phyloP scores from a whole-genome alignment of 768 basidiomycete species.

The Agaricus subrufescens region DNA sequence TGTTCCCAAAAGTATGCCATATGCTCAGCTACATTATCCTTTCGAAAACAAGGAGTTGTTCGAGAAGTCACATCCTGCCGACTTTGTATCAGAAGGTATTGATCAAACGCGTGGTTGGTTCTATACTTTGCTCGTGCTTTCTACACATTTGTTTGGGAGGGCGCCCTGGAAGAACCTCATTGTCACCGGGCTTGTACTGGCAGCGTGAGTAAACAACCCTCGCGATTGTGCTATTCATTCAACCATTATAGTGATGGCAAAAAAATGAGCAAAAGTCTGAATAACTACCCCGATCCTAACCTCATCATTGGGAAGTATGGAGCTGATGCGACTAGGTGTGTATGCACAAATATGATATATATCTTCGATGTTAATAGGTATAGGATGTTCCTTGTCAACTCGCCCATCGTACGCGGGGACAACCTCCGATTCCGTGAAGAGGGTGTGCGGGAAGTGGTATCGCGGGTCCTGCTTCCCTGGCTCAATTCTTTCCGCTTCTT shows the following conservation, averaged over 20 bases:
- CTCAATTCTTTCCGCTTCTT: conserved; percentile 99
- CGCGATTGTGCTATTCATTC: background rate
- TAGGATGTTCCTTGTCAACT: conserved; percentile 98
- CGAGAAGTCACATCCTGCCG: conserved; percentile 83
- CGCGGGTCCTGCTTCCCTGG: conserved; percentile 96
- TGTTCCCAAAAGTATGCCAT: conserved; percentile 83
- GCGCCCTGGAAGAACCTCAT: conserved; percentile 99
- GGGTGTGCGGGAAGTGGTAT: conserved; percentile 94
- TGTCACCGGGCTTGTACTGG: conserved; percentile 92
- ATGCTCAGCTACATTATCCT: conserved; percentile 95
- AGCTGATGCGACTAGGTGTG: conserved; percentile 88
- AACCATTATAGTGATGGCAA: conserved; percentile 72
- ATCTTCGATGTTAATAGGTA: background rate
- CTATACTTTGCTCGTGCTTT: conserved; percentile 93
- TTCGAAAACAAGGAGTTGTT: conserved; percentile 95
- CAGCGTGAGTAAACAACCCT: conserved; percentile 58
- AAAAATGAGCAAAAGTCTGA: conserved; percentile 98
- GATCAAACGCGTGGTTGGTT: conserved; percentile 99
- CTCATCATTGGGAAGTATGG: conserved; percentile 87
- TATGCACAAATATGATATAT: background rate
- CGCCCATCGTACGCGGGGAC: conserved; percentile 96
- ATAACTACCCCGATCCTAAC: conserved; percentile 96
- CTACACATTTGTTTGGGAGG: conserved; percentile 89
- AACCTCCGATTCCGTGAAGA: conserved; percentile 98
- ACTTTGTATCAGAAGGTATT: conserved; percentile 97